A percentile compares a stretch with the other conserved stretches of the same genome.
These are phyloP conservation scores for Coprinopsis sp. DNA, from an alignment of 768 basidiomycete genomes.

Conservation along the genomic window DNA sequence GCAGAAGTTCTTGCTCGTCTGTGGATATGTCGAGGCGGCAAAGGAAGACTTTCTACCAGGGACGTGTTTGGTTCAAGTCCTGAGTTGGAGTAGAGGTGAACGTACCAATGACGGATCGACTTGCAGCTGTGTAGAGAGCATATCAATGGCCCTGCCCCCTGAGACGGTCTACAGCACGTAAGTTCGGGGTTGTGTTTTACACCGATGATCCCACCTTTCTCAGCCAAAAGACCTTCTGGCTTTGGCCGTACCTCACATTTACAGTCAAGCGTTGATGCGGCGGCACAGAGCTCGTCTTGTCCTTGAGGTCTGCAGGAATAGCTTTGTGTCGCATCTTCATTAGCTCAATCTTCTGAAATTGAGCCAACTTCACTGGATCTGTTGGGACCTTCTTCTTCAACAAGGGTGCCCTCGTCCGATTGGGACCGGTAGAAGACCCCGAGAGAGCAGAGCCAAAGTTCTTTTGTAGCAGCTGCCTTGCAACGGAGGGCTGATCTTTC, in stretches of 20 bases:
- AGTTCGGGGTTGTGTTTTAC: not conserved
- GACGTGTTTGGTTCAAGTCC: not conserved
- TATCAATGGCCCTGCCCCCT: slow-evolving; percentile 61
- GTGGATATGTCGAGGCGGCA: slow-evolving; percentile 17
- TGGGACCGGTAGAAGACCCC: slow-evolving; percentile 17
- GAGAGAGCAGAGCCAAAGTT: slow-evolving; percentile 31
- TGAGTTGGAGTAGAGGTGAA: not conserved
- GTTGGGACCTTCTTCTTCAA: slow-evolving; percentile 32
- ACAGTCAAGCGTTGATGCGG: slow-evolving; percentile 58
- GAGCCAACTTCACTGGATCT: slow-evolving; percentile 50
- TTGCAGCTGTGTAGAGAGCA: slow-evolving; percentile 37
- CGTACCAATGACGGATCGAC: slow-evolving; percentile 8
- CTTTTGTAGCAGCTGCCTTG: slow-evolving; percentile 49
- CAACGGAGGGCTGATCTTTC: slow-evolving; percentile 35
- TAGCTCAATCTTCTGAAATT: slow-evolving; percentile 52
- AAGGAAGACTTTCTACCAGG: slow-evolving; percentile 41
- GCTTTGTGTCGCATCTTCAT: slow-evolving; percentile 78
- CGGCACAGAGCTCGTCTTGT: slow-evolving; percentile 40
- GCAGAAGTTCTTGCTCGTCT: slow-evolving; percentile 29
- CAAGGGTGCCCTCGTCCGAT: slow-evolving; percentile 18
- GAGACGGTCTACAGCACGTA: slow-evolving; percentile 39
- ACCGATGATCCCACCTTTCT: slow-evolving; percentile 35
- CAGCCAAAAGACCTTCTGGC: slow-evolving; percentile 61
- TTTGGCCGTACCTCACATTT: slow-evolving; percentile 32
- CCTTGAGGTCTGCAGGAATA: slow-evolving; percentile 54